Base-by-base conservation (phyloP, 2,329 filamentous ascomycete genomes). In the Sclerotinia borealis region DNA sequence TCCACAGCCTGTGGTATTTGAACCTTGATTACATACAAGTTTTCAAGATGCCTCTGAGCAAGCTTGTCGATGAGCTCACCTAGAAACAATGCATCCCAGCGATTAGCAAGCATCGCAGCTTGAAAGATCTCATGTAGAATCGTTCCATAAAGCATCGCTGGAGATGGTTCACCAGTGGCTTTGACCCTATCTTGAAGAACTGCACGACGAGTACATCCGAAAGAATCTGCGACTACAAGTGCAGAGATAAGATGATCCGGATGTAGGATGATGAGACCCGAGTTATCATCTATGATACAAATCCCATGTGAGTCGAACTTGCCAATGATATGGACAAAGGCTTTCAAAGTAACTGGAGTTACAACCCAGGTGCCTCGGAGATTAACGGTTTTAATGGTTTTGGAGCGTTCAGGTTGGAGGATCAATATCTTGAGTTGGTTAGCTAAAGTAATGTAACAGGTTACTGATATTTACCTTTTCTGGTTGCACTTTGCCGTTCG, bases 71-170 rank as follows among this genome's bases (percentile, higher is more conserved):
- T 90, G 22, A 90, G 78, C 1, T 80, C 76, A 37, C 80, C 79
- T 19, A 98, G 78, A 68, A 88, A 96, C 0, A 77, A 75, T 0
- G 83, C 77, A 66, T 90, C 88, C 92, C 95, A 99, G 65, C 82
- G 78, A 73, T 98, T 97, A 3, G 84, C 85, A 73, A 91, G 86
- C 72, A 99, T 78, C 2, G 93, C 92, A 72, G 93, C 88, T 74
- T 99, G 95, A 69, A 99, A 98, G 27, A 98, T 86, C 73, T 98
- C 93, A 74, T 99, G 95, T 17, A 99, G 83, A 63, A 99, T 88
- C 43, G 91, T 95, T 54, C 95, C 95, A 73, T 98, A 98, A 0
- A 98, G 86, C 70, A 96, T 86, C 1, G 93, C 86, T 39, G 90
- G 84, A 50, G 87, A 91, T 2, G 91, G 83, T 68, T 92, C 90